Evolutionary conservation across 2,329 filamentous ascomycete species (phyloP), one percentile per base, ranked within the genome.

Genomic region (Calonectria honghensis): DNA sequence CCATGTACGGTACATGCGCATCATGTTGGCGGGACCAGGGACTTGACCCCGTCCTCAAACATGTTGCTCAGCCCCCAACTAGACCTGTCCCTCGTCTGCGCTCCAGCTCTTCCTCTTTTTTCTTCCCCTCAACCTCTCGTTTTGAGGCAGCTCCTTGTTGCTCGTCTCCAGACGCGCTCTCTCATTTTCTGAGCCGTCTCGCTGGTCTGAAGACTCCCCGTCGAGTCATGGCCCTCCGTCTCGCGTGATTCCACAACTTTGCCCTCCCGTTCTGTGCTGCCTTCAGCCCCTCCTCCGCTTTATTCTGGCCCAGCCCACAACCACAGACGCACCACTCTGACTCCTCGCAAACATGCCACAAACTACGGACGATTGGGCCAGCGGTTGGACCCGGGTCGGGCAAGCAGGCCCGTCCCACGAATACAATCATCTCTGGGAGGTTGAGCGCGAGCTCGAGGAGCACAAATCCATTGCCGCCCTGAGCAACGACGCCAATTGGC

Each of bases 371-470:
- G 82, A 84, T 73, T 79, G 81, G 76, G 72, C 74, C 32, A 76
- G 78, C 68, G 83, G 81, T 72, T 85, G 83, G 83, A 84, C 82
- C 52, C 83, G 80, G 51, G 81, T 85, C 59, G 83, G 83, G 68
- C 80, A 82, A 68, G 72, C 76, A 59, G 75, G 75, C 32, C 76
- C 76, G 32, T 75, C 72, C 54, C 79, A 78, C 27, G 68, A 70
- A 20, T 78, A 79, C 66, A 77, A 75, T 31, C 77, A 77, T 11
- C 70, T 79, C 48, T 80, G 78, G 79, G 78, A 82, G 70, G 76
- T 76, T n/a, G 81, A 84, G 74, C 79, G 79, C 52, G 83, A 85
- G 72, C 61, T 75, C 48, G 75, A 77, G 50, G 83, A 85, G 65
- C 80, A 80, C 54, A 80, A 76, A 35, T 78, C 79, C 69, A 85